Evolutionary conservation across 805 yeast genomes (phyloP).

Genomic region (Kodamaea lidongshanica): DNA sequence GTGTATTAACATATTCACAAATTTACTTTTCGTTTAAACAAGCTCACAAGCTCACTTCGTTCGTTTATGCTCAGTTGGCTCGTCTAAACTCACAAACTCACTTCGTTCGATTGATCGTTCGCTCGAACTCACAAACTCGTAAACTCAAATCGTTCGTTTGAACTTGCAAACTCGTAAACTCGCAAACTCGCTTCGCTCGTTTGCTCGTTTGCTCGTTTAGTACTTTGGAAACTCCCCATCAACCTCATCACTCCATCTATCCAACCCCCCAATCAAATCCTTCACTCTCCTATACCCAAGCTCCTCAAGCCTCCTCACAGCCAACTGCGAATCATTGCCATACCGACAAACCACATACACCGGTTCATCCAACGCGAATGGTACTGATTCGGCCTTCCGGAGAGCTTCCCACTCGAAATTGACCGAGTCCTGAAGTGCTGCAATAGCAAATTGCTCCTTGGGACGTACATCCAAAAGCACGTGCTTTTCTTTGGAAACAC

Average conservation of each 20-base stretch:
- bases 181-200: no score
- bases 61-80: no score
- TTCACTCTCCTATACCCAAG: conserved; percentile 44
- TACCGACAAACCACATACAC: conserved; percentile 67
- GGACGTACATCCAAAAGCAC: conserved; percentile 77
- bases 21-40: no score
- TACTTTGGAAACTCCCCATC: conserved; percentile 62
- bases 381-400: conserved; percentile 16
- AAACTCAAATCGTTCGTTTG: no score
- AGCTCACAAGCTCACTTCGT: no score
- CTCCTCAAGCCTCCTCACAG: conserved; percentile 49
- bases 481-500: conserved; percentile 18
- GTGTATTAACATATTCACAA: no score
- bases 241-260: conserved; percentile 55
- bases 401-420: conserved; percentile 58
- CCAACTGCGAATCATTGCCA: conserved; percentile 88
- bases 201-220: no score
- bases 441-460: conserved; percentile 63
- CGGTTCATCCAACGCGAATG: conserved; percentile 11
- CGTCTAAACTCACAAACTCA: no score
- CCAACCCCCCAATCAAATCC: conserved; percentile 77
- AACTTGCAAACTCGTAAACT: no score
- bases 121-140: conserved; percentile 2
- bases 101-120: no score
- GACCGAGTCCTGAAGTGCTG: conserved; percentile 50